These are phyloP conservation scores for Echinochloa phyllopogon DNA, from an alignment of 176 grass and related monocot species.

Conservation along the genomic window DNA sequence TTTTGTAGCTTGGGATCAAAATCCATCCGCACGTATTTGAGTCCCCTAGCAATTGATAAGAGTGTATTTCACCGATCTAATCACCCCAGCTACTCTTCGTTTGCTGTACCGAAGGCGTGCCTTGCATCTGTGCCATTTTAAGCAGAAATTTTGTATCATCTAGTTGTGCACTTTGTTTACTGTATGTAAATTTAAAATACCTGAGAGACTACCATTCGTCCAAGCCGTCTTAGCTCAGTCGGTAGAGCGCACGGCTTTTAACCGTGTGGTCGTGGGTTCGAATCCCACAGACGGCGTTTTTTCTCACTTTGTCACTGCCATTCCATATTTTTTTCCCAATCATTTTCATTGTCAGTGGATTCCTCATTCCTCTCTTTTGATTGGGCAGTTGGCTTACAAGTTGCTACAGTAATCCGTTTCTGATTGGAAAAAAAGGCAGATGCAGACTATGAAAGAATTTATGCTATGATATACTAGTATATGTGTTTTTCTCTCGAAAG, in stretches of 20 bases:
- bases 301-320: too few relatives aligned
- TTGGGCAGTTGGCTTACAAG: too few relatives aligned
- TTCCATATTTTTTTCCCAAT: too few relatives aligned
- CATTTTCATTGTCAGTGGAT: too few relatives aligned
- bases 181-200: too few relatives aligned
- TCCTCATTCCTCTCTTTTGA: too few relatives aligned
- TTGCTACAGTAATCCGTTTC: too few relatives aligned
- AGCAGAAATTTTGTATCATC: too few relatives aligned
- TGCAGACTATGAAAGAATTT: background rate
- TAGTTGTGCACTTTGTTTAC: too few relatives aligned
- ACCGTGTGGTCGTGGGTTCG: constrained; percentile 93
- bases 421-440: background rate
- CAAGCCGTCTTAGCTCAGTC: constrained; percentile 87
- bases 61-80: background rate
- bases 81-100: background rate
- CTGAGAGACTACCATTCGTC: too few relatives aligned
- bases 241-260: constrained; percentile 99
- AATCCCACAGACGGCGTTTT: constrained; percentile 62
- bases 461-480: background rate
- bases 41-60: background rate
- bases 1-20: background rate
- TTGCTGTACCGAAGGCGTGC: too few relatives aligned
- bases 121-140: too few relatives aligned
- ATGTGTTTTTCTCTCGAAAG: background rate
- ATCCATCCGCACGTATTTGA: background rate